phyloP scores from a whole-genome alignment of 164 flowering plant species.

The Tetrastigma voinierianum region DNA sequence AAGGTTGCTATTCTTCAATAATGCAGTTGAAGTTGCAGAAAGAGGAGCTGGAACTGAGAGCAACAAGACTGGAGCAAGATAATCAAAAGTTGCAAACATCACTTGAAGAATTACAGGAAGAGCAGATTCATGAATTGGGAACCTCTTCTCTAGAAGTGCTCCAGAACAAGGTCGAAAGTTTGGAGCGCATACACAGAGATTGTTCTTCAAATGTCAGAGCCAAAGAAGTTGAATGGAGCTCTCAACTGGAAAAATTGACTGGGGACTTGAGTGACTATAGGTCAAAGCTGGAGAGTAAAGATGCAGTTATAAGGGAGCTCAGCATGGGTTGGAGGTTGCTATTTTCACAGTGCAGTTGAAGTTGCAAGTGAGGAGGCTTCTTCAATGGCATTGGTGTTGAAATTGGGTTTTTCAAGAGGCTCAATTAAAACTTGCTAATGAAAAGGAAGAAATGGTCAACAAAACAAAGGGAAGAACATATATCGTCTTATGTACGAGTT shows the following conservation, averaged over 20 bases:
- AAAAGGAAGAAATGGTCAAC: slow-evolving; percentile 12
- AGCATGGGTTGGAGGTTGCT: slow-evolving; percentile 29
- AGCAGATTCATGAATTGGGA: slow-evolving; percentile 31
- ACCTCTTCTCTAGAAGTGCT: slow-evolving; percentile 29
- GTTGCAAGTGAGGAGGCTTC: slow-evolving; percentile 52
- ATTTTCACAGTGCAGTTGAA: slow-evolving; percentile 29
- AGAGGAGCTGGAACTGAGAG: slow-evolving; percentile 20
- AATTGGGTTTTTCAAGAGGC: slow-evolving; percentile 36
- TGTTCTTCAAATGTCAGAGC: slow-evolving; percentile 24
- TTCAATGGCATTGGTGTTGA: slow-evolving; percentile 36
- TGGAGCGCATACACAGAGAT: slow-evolving; percentile 31
- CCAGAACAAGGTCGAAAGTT: slow-evolving; percentile 27
- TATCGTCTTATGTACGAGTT: slow-evolving; percentile 30
- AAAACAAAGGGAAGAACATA: slow-evolving; percentile 22
- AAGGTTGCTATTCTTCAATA: slow-evolving; percentile 23
- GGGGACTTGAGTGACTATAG: slow-evolving; percentile 19
- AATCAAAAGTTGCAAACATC: slow-evolving; percentile 33
- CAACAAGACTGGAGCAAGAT: slow-evolving; percentile 23
- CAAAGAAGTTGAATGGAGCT: slow-evolving; percentile 41
- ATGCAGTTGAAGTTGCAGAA: slow-evolving; percentile 42
- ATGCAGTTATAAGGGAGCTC: slow-evolving; percentile 17
- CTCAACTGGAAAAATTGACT: slow-evolving; percentile 24
- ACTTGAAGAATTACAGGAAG: slow-evolving; percentile 39
- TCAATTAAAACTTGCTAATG: slow-evolving; percentile 23
- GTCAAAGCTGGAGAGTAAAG: slow-evolving; percentile 21